A percentile compares a stretch with the other conserved stretches of the same genome.
Conservation (phyloP, 352 stramenopile genomes). For the Pilasporangium apinafurcum region DNA sequence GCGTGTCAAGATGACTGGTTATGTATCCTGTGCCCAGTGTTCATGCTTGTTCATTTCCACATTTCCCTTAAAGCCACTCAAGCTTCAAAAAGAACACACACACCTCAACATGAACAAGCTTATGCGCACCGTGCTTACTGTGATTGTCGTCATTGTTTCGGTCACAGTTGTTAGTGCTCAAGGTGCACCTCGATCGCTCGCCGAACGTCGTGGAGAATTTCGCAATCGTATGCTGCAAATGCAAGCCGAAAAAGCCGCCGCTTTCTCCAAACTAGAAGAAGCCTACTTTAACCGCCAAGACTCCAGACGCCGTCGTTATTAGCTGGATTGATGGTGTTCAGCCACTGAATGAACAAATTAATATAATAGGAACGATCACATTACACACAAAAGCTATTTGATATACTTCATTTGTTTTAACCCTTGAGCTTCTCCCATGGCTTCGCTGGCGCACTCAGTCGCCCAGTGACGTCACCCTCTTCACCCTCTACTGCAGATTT, state of each 20-base stretch:
- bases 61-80: background rate
- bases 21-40: too few species aligned
- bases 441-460: constrained; percentile 13
- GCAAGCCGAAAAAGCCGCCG: constrained; percentile 10
- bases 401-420: too few species aligned
- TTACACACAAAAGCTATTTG: too few species aligned
- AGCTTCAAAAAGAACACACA: background rate
- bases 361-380: too few species aligned
- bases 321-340: too few species aligned
- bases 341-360: too few species aligned
- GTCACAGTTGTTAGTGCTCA: constrained; percentile 1
- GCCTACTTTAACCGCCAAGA: constrained; percentile 19
- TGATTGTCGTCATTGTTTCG: constrained; percentile 5
- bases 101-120: constrained; percentile 5
- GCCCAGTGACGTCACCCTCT: background rate
- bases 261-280: constrained; percentile 10
- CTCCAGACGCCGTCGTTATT: too few species aligned
- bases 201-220: constrained; percentile 11
- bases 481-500: background rate
- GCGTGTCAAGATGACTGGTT: background rate
- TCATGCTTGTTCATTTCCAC: constrained; percentile 2
- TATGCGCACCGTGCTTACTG: constrained; percentile 5
- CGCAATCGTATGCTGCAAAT: constrained; percentile 11
- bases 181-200: constrained; percentile 9
- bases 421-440: constrained; percentile 38